Percentiles rank a stretch among this genome's conserved stretches.
These are phyloP conservation scores for Phialophora verrucosa DNA, from an alignment of 2,329 filamentous ascomycete genomes.

Conservation along the genomic window DNA sequence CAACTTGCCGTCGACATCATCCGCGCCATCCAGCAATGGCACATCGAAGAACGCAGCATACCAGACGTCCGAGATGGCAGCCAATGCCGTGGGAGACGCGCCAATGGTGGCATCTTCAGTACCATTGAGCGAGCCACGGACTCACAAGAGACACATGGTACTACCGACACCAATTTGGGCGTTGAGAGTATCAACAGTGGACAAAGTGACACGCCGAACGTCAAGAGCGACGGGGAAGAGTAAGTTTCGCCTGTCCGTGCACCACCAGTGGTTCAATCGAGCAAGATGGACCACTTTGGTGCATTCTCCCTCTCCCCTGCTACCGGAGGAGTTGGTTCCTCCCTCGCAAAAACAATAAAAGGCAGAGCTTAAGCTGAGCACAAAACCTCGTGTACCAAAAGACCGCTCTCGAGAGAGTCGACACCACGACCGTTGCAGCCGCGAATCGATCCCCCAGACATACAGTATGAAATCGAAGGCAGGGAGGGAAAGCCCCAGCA, in stretches of 20 bases:
- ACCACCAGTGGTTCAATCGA: neutral
- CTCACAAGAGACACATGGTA: constrained; percentile 28
- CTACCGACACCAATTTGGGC: constrained; percentile 29
- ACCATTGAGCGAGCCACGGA: constrained; percentile 32
- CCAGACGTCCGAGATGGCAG: constrained; percentile 54
- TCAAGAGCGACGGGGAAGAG: constrained; percentile 36
- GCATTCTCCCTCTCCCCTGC: neutral
- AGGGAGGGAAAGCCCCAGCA: neutral
- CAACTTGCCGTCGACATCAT: constrained; percentile 63
- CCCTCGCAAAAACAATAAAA: neutral
- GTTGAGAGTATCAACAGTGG: constrained; percentile 32
- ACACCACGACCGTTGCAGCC: constrained; percentile 23
- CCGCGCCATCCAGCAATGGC: constrained; percentile 60
- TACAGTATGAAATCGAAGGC: constrained; percentile 2
- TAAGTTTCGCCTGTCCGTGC: constrained; percentile 29
- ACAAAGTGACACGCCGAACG: constrained; percentile 29
- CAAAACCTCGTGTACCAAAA: constrained; percentile 17
- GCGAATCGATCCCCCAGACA: constrained; percentile 30
- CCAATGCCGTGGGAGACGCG: constrained; percentile 28
- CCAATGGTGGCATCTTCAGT: constrained; percentile 33
- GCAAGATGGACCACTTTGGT: neutral
- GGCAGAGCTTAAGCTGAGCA: constrained; percentile 30
- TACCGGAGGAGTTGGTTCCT: neutral
- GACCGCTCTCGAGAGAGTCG: constrained; percentile 14
- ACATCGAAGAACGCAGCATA: constrained; percentile 55